phyloP scores from a whole-genome alignment of 345 rosid genomes.

The Raphanus sativus region DNA sequence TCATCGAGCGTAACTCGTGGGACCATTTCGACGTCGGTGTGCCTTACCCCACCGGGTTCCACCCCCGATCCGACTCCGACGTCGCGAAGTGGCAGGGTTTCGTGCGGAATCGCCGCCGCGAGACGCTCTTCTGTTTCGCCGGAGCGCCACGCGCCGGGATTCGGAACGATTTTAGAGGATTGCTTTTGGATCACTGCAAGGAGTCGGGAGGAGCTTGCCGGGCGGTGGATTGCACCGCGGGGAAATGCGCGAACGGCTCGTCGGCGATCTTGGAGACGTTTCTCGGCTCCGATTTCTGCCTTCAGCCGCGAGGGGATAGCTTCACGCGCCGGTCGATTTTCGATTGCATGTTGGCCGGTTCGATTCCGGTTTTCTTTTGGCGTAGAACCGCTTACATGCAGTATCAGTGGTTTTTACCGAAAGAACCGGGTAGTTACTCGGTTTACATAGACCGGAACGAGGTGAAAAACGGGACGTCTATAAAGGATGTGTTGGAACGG shows the following conservation, averaged over 20 bases:
- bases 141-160: conserved; percentile 70
- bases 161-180: conserved; percentile 73
- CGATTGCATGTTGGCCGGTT: conserved; percentile 95
- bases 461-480: conserved; percentile 73
- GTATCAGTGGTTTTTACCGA: conserved; percentile 93
- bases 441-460: conserved; percentile 74
- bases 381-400: conserved; percentile 76
- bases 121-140: conserved; percentile 79
- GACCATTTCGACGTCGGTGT: conserved; percentile 92
- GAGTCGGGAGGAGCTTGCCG: conserved; percentile 54
- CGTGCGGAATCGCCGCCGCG: conserved; percentile 57
- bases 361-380: conserved; percentile 98
- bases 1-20: conserved; percentile 97
- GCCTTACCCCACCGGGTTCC: conserved; percentile 99
- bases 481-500: conserved; percentile 60
- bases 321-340: conserved; percentile 82
- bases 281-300: conserved; percentile 73
- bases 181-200: conserved; percentile 63
- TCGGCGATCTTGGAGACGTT: conserved; percentile 74
- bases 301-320: conserved; percentile 95
- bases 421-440: conserved; percentile 64
- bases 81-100: conserved; percentile 73
- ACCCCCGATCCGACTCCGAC: conserved; percentile 76
- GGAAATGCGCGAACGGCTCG: conserved; percentile 72
- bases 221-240: conserved; percentile 60